Percentiles rank a stretch among this genome's conserved stretches.
These are phyloP conservation scores for Calonectria pseudoreteaudii DNA, from an alignment of 2,329 filamentous ascomycete species.

Conservation along the genomic window DNA sequence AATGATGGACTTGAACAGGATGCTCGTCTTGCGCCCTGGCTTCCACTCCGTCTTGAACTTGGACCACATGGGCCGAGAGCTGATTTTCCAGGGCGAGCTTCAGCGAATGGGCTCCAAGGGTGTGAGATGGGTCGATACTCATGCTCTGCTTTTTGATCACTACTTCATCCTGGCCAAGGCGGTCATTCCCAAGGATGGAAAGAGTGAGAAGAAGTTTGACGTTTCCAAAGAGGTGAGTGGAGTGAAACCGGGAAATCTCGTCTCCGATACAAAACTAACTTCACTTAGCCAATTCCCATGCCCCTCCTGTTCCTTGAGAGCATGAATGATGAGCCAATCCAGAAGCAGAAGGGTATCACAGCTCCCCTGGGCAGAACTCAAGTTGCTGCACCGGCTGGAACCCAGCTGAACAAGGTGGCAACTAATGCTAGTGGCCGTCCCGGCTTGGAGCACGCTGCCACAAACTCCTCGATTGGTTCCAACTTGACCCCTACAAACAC, in stretches of 20 bases:
- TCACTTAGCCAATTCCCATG: conserved; percentile 86
- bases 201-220: conserved; percentile 87
- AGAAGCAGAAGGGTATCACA: conserved; percentile 83
- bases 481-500: conserved; percentile 55
- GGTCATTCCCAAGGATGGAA: conserved; percentile 74
- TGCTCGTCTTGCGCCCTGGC: conserved; percentile 85
- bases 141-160: conserved; percentile 94
- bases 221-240: conserved; percentile 85
- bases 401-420: conserved; percentile 67
- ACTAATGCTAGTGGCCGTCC: conserved; percentile 66
- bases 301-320: conserved; percentile 93
- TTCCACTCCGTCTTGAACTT: conserved; percentile 93
- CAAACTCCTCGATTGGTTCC: conserved; percentile 73
- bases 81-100: conserved; percentile 90
- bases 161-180: conserved; percentile 94
- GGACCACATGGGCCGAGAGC: conserved; percentile 90
- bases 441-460: conserved; percentile 75
- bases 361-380: conserved; percentile 70
- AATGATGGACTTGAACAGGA: conserved; percentile 84
- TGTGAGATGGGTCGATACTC: conserved; percentile 93
- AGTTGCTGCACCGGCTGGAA: conserved; percentile 69
- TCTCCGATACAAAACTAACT: conserved; percentile 38
- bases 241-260: background rate
- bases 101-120: conserved; percentile 89
- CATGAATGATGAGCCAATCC: conserved; percentile 89